Evolutionary conservation across 768 basidiomycete genomes (phyloP), one percentile per base, ranked within the genome.

Genomic region (Leccinum boreale): DNA sequence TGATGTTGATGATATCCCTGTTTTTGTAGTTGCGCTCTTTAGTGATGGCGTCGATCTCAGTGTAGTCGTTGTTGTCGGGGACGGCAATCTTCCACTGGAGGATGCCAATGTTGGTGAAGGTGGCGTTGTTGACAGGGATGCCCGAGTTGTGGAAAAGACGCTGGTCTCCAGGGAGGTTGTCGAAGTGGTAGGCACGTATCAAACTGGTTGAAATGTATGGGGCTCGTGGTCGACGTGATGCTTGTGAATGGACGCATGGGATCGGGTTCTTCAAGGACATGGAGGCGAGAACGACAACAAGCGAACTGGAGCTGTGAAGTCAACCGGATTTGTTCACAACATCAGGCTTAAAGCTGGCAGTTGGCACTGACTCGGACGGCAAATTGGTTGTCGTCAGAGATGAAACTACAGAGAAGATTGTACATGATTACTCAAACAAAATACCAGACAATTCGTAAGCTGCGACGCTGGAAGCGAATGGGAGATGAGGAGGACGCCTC

Each of bases 181-280:
- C 86, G 70, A 79, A 86, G 76, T 86, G 87, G 78, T 87, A 89
- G 11, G 86, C 86, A 42, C 84, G 85, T 90, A 91, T 91, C 17
- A n/a, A n/a, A n/a, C n/a, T n/a, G n/a, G n/a, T n/a, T n/a, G n/a
- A n/a, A n/a, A n/a, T 28, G 26, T 28, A 28, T 28, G 26, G 26
- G 26, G 26, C 8, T 7, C 7, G 26, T 28, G 26, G 74, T 84
- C 46, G 85, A 81, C 39, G 72, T 66, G 29, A 63, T 77, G 35
- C 78, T 89, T 17, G 88, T 88, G 50, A 90, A 90, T 64, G 87
- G 87, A 1, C 82, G 80, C 42, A 81, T 88, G 53, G 87, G 3
- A 68, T 85, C 24, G 82, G 81, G 1, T 90, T 89, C 67, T 73
- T 62, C 45, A 60, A 51, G 24, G 63, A 73, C n/a, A 60, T 63